Percentiles rank a stretch among this genome's conserved stretches.
These are phyloP conservation scores for Vigna hirtella DNA, from an alignment of 306 rosid species.

Conservation along the genomic window DNA sequence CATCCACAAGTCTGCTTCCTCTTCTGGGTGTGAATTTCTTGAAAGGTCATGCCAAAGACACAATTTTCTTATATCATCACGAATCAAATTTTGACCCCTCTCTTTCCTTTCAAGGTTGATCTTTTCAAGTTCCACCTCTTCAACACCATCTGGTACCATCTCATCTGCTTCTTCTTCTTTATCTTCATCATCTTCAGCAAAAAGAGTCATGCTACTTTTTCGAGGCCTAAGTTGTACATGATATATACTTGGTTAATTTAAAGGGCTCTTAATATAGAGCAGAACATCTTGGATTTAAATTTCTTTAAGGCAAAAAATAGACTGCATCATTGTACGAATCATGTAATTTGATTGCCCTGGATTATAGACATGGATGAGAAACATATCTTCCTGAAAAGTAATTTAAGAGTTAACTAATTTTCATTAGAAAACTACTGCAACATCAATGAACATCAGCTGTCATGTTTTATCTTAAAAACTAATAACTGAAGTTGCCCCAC, in stretches of 20 bases:
- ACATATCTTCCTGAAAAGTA: slow-evolving; percentile 30
- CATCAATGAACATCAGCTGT: neutral
- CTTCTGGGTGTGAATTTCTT: slow-evolving; percentile 63
- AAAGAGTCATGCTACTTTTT: slow-evolving; percentile 68
- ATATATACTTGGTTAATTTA: slow-evolving; percentile 45
- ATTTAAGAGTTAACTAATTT: slow-evolving; percentile 24
- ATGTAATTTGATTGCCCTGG: slow-evolving; percentile 32
- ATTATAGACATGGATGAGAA: slow-evolving; percentile 31
- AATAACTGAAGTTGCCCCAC: no score
- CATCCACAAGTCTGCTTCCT: slow-evolving; percentile 86
- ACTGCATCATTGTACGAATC: slow-evolving; percentile 22
- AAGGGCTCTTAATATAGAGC: slow-evolving; percentile 34
- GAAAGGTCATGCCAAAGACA: slow-evolving; percentile 65
- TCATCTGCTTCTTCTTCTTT: slow-evolving; percentile 88
- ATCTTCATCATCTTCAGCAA: slow-evolving; percentile 83
- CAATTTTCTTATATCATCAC: slow-evolving; percentile 73
- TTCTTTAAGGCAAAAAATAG: slow-evolving; percentile 29
- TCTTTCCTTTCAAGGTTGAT: slow-evolving; percentile 83
- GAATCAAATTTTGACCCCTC: slow-evolving; percentile 70
- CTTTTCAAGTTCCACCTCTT: slow-evolving; percentile 96
- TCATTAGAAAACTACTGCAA: slow-evolving; percentile 1
- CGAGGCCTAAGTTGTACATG: slow-evolving; percentile 66
- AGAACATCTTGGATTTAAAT: slow-evolving; percentile 18
- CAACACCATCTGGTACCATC: slow-evolving; percentile 96
- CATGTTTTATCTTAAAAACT: no score